These are phyloP conservation scores for Tulasnella sp. DNA, from an alignment of 768 basidiomycete species.

Conservation along the genomic window DNA sequence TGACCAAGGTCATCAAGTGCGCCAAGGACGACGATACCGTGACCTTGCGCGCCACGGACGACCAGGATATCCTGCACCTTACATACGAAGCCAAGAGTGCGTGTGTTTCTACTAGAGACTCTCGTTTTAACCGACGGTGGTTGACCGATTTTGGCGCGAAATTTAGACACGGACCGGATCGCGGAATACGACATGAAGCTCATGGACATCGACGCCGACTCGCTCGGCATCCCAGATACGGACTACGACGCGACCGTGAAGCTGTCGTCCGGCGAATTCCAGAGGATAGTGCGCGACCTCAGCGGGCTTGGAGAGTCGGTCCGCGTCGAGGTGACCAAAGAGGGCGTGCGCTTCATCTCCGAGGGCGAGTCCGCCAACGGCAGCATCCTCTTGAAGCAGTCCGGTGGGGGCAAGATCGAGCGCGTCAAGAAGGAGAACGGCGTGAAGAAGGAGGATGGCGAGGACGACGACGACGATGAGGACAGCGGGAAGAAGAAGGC, in stretches of 20 bases:
- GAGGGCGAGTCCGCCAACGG: constrained; percentile 96
- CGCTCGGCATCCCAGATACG: constrained; percentile 92
- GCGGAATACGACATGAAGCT: constrained; percentile 99
- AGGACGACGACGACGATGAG: constrained; percentile 44
- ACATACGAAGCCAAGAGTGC: constrained; percentile 86
- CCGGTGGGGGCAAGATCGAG: constrained; percentile 42
- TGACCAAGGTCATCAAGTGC: constrained; percentile 91
- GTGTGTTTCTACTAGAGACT: constrained; percentile 41
- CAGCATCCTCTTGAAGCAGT: constrained; percentile 73
- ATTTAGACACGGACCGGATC: constrained; percentile 79
- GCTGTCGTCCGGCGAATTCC: constrained; percentile 82
- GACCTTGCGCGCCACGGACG: constrained; percentile 86
- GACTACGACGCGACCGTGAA: constrained; percentile 92
- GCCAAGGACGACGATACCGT: constrained; percentile 94
- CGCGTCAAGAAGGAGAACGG: constrained; percentile 45
- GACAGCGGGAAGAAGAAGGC: constrained; percentile 46
- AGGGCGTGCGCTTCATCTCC: constrained; percentile 86
- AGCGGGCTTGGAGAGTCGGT: constrained; percentile 88
- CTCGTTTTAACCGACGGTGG: background rate
- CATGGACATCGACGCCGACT: constrained; percentile 98
- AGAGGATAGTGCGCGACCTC: constrained; percentile 89
- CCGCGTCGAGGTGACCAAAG: constrained; percentile 92
- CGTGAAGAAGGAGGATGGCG: constrained; percentile 35
- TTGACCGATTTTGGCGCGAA: background rate
- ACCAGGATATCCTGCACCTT: constrained; percentile 81